phyloP scores from a whole-genome alignment of 2,329 filamentous ascomycete genomes.

The Myriosclerotinia duriaeana region DNA sequence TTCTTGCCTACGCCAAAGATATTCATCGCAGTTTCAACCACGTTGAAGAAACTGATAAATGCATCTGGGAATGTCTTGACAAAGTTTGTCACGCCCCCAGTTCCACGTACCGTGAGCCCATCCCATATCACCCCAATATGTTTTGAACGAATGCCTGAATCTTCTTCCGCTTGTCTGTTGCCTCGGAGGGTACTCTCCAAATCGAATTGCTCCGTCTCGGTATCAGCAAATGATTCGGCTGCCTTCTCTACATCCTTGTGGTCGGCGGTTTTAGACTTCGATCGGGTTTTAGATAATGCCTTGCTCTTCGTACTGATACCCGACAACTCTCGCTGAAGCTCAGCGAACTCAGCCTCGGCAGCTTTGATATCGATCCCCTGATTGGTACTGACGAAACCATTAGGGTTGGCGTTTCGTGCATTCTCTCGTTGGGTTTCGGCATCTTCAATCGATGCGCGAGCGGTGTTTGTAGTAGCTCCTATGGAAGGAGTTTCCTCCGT shows the following conservation, averaged over 20 bases:
- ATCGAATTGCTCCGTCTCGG: conserved; percentile 63
- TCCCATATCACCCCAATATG: conserved; percentile 81
- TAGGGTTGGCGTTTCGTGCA: conserved; percentile 45
- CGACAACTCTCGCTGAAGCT: conserved; percentile 62
- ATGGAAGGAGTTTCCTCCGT: conserved; percentile 7
- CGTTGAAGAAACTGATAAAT: conserved; percentile 69
- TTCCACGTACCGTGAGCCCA: conserved; percentile 70
- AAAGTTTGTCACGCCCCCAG: conserved; percentile 71
- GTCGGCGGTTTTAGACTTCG: conserved; percentile 35
- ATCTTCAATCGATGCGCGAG: conserved; percentile 35
- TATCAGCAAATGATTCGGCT: conserved; percentile 40
- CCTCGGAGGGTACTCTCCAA: conserved; percentile 73
- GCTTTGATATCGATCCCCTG: conserved; percentile 58
- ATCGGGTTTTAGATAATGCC: conserved; percentile 51
- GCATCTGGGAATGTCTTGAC: conserved; percentile 74
- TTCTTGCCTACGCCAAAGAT: conserved; percentile 66
- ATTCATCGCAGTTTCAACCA: conserved; percentile 62
- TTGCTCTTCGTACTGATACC: conserved; percentile 55
- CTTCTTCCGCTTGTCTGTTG: conserved; percentile 66
- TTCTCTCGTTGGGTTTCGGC: conserved; percentile 45
- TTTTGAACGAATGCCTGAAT: conserved; percentile 78
- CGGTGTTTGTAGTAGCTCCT: conserved; percentile 12
- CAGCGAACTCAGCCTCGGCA: conserved; percentile 69
- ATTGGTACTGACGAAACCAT: conserved; percentile 45
- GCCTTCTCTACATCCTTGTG: conserved; percentile 61